Base-by-base conservation (phyloP, 306 rosid species). In the Glycine tomentella region DNA sequence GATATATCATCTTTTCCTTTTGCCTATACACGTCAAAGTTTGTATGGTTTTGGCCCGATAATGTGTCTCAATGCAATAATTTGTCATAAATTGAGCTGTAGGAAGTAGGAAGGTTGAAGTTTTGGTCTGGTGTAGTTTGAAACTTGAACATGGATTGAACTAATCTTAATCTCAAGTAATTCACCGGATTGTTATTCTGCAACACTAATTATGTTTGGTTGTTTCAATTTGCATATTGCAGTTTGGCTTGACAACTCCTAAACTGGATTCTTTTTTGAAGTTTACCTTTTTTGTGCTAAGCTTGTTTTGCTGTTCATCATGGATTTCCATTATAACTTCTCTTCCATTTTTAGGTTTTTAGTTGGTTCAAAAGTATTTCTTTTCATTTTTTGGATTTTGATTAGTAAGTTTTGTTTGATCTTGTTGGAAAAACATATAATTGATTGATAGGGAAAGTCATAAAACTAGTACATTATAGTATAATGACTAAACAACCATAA, bases 101-200 rank as follows among this genome's bases (percentile, higher is more conserved):
- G 62, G 64, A 69, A 15, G 36, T 4, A 11, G 10, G 34, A 38
- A 44, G 67, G n/a, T 55, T 66, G 9, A 81, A 74, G 49, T 31
- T 65, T 40, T 66, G 62, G 2, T 81, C 50, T 67, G 77, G 76
- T 61, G 64, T 45, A 34, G 15, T 75, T 75, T 75, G 76, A 67
- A 31, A 45, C 4, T 59, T 65, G 1, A 25, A 25, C 31, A 25
- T 25, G 31, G 31, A 25, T 25, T 25, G 31, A 75, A 5, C 72
- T 53, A 34, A 66, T 58, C 64, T 59, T 55, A 17, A 56, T 59
- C 65, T 61, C 49, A 48, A 34, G 72, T 75, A 48, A 57, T 49
- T 49, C 36, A 34, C 34, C 6, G 16, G 17, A 68, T 44, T 69
- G 65, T 36, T 15, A 69, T 49, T 51, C 34, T 9, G 17, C 13